Conservation (phyloP, 495 filamentous ascomycete species). For the Jackrogersella minutella region DNA sequence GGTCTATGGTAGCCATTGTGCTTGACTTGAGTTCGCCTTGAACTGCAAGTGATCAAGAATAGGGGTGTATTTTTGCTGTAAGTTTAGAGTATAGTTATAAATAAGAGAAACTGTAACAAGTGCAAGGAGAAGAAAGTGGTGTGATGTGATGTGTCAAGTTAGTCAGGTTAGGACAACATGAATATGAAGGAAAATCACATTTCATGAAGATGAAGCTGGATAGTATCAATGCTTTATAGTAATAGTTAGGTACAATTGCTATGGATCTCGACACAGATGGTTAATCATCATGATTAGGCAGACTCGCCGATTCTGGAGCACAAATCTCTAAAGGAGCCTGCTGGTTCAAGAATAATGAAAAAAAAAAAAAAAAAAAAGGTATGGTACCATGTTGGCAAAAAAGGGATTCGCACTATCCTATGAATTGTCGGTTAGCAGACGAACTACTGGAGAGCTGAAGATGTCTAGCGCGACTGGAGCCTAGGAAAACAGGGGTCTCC, state of each 20-base stretch:
- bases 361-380: background rate
- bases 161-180: background rate
- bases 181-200: background rate
- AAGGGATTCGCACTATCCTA: slow-evolving; percentile 4
- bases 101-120: background rate
- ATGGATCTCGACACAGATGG: slow-evolving; percentile 9
- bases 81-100: background rate
- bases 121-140: background rate
- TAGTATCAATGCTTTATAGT: slow-evolving; percentile 18
- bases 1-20: slow-evolving; percentile 47
- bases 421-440: background rate
- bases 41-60: background rate
- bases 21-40: background rate
- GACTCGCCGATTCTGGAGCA: slow-evolving; percentile 7
- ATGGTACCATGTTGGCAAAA: slow-evolving; percentile 12
- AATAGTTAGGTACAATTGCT: background rate
- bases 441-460: slow-evolving; percentile 21
- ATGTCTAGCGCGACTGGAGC: slow-evolving; percentile 33
- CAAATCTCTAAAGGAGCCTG: background rate
- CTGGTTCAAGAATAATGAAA: background rate
- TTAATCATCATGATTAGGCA: slow-evolving; percentile 24
- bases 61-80: too few species aligned
- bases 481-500: slow-evolving; percentile 25
- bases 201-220: slow-evolving; percentile 8
- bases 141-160: background rate